Evolutionary conservation across 2,329 filamentous ascomycete genomes (phyloP), one percentile per base, ranked within the genome.

Genomic region (Diaporthe caulivora): DNA sequence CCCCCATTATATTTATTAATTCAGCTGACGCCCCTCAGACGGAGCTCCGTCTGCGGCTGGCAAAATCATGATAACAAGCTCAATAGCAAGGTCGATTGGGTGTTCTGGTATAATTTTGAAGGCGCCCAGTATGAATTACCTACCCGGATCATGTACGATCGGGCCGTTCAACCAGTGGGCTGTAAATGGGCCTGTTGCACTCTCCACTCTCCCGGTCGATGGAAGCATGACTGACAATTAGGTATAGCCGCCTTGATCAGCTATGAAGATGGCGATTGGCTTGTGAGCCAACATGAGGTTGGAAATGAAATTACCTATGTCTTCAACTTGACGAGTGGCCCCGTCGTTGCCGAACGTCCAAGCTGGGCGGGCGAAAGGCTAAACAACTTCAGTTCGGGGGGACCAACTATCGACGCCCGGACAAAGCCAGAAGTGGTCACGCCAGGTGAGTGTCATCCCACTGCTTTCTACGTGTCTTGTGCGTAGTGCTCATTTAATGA

Each of bases 241-340:
- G 24, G 26, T 17, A 34, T 26, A 65, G 60, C 42, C 42, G 60
- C 60, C 26, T 21, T 65, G 60, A 65, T 65, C 42, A 29, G 26
- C 26, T 65, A 65, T 24, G 60, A 47, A 24, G 60, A 65, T 44
- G 60, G 60, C 26, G 40, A 65, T 44, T 65, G 60, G 60, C 34
- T 65, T 44, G 24, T 65, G 6, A 65, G 40, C 15, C 60, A 65
- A 24, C 24, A 40, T 18, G 60, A 65, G 21, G 15, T 15, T 24
- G 42, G 42, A 15, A 29, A 42, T 26, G 13, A 37, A 18, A 44
- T 65, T 18, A 42, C 9, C 8, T 65, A 42, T 47, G 40, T 29
- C 31, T 65, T 65, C 60, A 44, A 51, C 47, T 51, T 51, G 47
- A 51, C 47, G 47, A 26, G 47, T 26, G 47, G 47, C 47, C 47